Conservation (phyloP, 2,329 filamentous ascomycete species). For the Sporothrix dimorphospora region DNA sequence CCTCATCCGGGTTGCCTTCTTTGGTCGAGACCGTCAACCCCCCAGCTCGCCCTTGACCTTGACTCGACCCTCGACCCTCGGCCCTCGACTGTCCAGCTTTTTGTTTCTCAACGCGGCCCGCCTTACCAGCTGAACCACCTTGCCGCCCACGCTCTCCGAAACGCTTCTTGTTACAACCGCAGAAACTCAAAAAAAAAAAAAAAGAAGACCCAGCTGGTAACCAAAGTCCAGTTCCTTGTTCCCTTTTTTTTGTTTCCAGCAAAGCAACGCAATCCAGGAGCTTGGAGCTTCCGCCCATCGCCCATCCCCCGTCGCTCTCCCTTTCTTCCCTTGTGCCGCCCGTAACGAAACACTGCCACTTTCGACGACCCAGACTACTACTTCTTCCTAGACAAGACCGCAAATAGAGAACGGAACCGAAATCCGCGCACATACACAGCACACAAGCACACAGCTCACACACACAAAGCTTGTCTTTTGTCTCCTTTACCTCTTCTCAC, state of each 20-base stretch:
- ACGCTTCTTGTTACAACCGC: slow-evolving; percentile 50
- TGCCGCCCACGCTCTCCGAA: slow-evolving; percentile 44
- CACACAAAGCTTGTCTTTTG: neutral
- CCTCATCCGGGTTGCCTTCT: neutral
- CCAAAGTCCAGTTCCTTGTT: neutral
- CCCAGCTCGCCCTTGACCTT: neutral
- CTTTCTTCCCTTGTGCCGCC: slow-evolving; percentile 32
- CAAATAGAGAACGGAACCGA: slow-evolving; percentile 22
- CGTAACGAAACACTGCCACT: slow-evolving; percentile 30
- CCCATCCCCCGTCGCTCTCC: slow-evolving; percentile 31
- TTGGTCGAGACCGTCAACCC: neutral
- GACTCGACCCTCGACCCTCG: slow-evolving; percentile 9
- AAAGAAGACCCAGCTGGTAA: slow-evolving; percentile 2
- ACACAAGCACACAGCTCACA: neutral
- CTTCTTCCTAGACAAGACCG: neutral
- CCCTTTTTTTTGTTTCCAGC: neutral
- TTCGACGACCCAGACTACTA: slow-evolving; percentile 12
- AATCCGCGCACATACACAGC: slow-evolving; percentile 21
- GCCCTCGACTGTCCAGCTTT: neutral
- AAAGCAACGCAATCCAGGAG: slow-evolving; percentile 36
- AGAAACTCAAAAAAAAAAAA: slow-evolving; percentile 9
- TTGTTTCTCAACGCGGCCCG: slow-evolving; percentile 12
- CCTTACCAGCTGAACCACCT: slow-evolving; percentile 27
- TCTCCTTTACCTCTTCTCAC: neutral
- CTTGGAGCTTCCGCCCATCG: slow-evolving; percentile 41